Percentiles rank a stretch among this genome's conserved stretches.
Conservation (phyloP, 352 stramenopile species). For the Phytophthora sansomeana region DNA sequence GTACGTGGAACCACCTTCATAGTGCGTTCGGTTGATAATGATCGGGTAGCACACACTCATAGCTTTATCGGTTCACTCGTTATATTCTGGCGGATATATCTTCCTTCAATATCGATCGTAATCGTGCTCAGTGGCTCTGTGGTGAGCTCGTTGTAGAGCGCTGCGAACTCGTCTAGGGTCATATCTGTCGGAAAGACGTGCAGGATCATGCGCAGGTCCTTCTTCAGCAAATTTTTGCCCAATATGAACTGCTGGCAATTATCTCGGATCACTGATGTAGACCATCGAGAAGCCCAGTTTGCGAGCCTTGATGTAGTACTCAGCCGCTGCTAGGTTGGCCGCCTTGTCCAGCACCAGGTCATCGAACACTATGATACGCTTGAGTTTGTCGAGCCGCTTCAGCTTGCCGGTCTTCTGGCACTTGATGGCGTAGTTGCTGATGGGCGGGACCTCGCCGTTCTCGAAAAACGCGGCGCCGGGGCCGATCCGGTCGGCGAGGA, state of each 20-base stretch:
- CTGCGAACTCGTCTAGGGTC: not conserved
- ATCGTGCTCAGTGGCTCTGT: not conserved
- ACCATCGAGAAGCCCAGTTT: not conserved
- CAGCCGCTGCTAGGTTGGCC: not conserved
- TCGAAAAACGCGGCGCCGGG: not conserved
- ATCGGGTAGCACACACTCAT: not conserved
- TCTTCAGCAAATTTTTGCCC: not conserved
- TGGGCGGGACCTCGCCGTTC: not conserved
- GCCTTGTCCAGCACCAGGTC: not conserved
- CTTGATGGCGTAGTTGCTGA: not conserved
- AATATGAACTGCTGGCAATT: not conserved
- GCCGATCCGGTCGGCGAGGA: not conserved
- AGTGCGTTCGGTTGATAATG: not conserved
- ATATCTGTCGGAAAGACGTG: not conserved
- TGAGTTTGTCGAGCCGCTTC: not conserved
- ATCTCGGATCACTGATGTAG: not conserved
- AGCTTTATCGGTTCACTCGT: not conserved
- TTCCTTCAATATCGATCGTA: not conserved
- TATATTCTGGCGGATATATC: not conserved
- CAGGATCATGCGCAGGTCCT: not conserved
- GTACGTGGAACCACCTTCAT: not conserved
- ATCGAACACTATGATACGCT: not conserved
- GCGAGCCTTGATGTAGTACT: not conserved
- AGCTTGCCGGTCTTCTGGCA: not conserved
- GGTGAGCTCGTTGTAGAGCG: not conserved